Evolutionary conservation across 2,329 filamentous ascomycete species (phyloP), one percentile per base, ranked within the genome.

Genomic region (Teratosphaeria destructans): DNA sequence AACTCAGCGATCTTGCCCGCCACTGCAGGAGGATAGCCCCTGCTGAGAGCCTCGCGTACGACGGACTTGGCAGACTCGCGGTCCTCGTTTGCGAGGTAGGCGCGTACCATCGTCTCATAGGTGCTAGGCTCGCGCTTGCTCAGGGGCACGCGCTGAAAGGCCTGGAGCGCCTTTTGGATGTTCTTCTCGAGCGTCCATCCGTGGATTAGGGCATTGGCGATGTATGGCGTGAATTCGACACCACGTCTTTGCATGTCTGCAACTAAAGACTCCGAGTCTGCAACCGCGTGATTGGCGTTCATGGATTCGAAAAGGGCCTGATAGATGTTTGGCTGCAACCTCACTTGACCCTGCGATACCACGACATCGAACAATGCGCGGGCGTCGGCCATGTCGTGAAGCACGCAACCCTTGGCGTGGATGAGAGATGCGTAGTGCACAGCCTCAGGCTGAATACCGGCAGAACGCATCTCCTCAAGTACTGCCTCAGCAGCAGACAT

Each of bases 101-200:
- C 94, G 54, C 94, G 84, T 5, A 92, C 96, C 94, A 99, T 99
- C 49, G 93, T 92, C 77, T 99, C 94, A 74, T 99, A 99, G 4
- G 94, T 99, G 79, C 91, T 96, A 3, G 94, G 94, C 78, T 99
- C 94, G 60, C 94, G 86, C 77, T 87, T 91, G 58, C 85, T 82
- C 32, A 84, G 82, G 8, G 86, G 83, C 3, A 99, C 86, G n/a
- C 82, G 81, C 61, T 88, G 82, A 72, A 95, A 99, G 62, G 96
- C 85, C 27, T 82, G 77, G 70, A 86, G 85, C 19, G 91, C 89
- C 74, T 90, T 92, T 61, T 78, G 76, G 53, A 97, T 88, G 64
- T 95, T 83, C 75, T 88, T 87, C 72, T 89, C 88, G 14, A 87
- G 82, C 26, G 93, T 90, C 93, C 94, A 99, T 64, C 94, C 94